A percentile compares a stretch with the other conserved stretches of the same genome.
These are phyloP conservation scores for Vanilla planifolia DNA, from an alignment of 106 monocot species.

Conservation along the genomic window DNA sequence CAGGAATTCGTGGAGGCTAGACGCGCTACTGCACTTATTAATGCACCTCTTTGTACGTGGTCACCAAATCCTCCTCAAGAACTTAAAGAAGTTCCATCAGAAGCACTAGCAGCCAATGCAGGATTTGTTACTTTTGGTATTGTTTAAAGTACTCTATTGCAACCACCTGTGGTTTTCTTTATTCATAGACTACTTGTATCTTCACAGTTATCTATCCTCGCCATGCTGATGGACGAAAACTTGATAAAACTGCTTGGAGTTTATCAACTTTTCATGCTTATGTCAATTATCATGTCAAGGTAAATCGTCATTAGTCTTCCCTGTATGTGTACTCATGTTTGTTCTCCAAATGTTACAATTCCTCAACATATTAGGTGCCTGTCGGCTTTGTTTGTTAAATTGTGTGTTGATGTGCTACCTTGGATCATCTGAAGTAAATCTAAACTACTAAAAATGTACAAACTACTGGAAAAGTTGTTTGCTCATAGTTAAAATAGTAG, in stretches of 20 bases:
- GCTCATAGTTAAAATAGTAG: too few species aligned
- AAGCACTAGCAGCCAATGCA: conserved; percentile 75
- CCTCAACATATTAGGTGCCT: too few species aligned
- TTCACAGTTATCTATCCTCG: conserved; percentile 70
- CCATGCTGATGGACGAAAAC: conserved; percentile 70
- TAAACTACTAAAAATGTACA: too few species aligned
- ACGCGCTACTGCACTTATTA: conserved; percentile 66
- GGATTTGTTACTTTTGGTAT: conserved; percentile 98
- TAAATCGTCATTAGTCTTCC: too few species aligned
- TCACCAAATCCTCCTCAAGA: conserved; percentile 69
- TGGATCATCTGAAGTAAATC: too few species aligned
- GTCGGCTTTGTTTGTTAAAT: too few species aligned
- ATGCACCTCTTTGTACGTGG: conserved; percentile 89
- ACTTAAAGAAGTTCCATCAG: conserved; percentile 58
- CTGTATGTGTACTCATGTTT: too few species aligned
- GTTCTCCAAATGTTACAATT: background rate
- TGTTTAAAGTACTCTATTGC: background rate
- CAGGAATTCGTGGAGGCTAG: conserved; percentile 96
- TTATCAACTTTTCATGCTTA: conserved; percentile 97
- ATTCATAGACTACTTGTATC: background rate
- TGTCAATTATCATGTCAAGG: conserved; percentile 98
- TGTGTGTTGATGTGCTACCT: too few species aligned
- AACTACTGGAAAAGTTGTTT: too few species aligned
- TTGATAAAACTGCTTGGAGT: conserved; percentile 89
- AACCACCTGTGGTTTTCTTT: conserved; percentile 5